A percentile compares a stretch with the other conserved stretches of the same genome.
phyloP scores from a whole-genome alignment of 1,139 yeast genomes.

The Scheffersomyces stambukii region DNA sequence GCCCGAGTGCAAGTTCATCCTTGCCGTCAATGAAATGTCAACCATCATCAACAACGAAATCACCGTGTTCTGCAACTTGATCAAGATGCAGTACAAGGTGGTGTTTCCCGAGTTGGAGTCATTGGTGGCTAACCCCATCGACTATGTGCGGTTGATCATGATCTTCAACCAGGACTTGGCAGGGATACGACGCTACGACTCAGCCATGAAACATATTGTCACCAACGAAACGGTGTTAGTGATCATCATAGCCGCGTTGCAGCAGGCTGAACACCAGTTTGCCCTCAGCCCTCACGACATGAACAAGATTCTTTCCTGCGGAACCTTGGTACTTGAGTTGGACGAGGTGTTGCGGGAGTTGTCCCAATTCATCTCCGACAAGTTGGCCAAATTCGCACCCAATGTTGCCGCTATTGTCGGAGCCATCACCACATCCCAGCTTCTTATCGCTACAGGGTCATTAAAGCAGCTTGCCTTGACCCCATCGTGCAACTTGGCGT shows the following conservation, averaged over 20 bases:
- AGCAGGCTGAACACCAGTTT: conserved; percentile 21
- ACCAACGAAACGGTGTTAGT: conserved; percentile 67
- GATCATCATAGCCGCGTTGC: conserved; percentile 68
- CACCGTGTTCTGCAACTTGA: conserved; percentile 42
- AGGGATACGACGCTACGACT: conserved; percentile 28
- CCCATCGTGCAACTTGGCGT: conserved; percentile 81
- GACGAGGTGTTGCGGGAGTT: conserved; percentile 41
- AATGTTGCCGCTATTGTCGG: conserved; percentile 75
- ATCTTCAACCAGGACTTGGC: conserved; percentile 50
- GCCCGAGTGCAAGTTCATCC: conserved; percentile 48
- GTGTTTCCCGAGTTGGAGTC: conserved; percentile 72
- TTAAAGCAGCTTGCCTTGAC: conserved; percentile 61
- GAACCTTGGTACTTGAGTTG: conserved; percentile 46
- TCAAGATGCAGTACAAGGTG: conserved; percentile 50
- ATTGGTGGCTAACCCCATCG: conserved; percentile 59
- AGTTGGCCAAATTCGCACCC: conserved; percentile 67
- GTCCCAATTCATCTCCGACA: conserved; percentile 51
- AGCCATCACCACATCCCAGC: conserved; percentile 66
- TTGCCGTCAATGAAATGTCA: conserved; percentile 53
- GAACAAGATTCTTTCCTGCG: conserved; percentile 37
- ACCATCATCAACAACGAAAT: conserved; percentile 58
- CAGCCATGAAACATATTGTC: conserved; percentile 36
- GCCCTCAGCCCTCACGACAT: conserved; percentile 34
- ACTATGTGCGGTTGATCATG: conserved; percentile 54
- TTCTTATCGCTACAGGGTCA: conserved; percentile 71